phyloP scores from a whole-genome alignment of 2,329 filamentous ascomycete species.

The Colletotrichum navitas region DNA sequence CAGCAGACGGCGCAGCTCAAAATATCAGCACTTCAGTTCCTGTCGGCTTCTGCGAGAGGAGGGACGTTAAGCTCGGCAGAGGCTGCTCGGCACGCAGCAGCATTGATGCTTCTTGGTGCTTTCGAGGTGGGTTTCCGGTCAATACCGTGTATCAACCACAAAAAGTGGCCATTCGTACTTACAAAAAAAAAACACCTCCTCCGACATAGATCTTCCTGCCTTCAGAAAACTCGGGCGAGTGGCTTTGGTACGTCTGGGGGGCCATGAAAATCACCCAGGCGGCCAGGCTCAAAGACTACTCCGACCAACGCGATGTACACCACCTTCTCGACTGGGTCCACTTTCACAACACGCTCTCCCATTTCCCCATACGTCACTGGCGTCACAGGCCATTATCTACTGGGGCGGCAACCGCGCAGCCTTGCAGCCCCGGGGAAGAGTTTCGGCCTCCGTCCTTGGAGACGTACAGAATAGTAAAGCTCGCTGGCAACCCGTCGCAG shows the following conservation, averaged over 20 bases:
- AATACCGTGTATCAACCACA: fast-evolving
- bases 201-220: neutral
- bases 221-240: conserved; percentile 9
- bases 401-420: neutral
- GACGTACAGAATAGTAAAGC: neutral
- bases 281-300: neutral
- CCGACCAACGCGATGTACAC: neutral
- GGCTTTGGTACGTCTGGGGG: conserved; percentile 25
- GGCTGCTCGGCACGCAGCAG: conserved; percentile 9
- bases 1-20: conserved; percentile 2
- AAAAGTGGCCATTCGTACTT: neutral
- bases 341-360: conserved; percentile 21
- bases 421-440: neutral
- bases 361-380: conserved; percentile 21
- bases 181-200: no score
- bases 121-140: conserved; percentile 3
- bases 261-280: conserved; percentile 19
- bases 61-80: neutral
- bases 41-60: neutral
- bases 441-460: neutral
- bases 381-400: neutral
- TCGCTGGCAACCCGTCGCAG: neutral
- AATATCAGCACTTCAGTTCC: conserved; percentile 10
- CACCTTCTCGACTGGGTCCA: conserved; percentile 22
- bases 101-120: conserved; percentile 28